Conservation (phyloP, 2,329 filamentous ascomycete genomes). For the Bisporella sp. region DNA sequence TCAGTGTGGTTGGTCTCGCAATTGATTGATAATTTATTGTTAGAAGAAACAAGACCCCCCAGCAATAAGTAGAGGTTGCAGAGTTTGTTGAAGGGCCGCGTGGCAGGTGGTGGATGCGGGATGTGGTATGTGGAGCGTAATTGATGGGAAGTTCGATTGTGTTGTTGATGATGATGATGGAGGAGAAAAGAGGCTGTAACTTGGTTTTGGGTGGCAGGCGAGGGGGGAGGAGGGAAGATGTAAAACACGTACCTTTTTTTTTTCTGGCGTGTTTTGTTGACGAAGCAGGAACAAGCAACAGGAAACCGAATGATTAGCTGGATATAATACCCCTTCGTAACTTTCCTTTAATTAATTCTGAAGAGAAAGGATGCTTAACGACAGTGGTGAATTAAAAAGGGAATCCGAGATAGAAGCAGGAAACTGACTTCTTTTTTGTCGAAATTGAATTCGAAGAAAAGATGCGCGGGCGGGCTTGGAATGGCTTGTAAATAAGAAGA, state of each 20-base stretch:
- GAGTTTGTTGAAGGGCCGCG: too few relatives aligned
- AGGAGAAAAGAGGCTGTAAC: neutral
- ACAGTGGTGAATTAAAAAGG: neutral
- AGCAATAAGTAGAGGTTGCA: too few relatives aligned
- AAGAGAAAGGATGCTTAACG: neutral
- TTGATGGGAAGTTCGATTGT: neutral
- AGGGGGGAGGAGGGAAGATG: neutral
- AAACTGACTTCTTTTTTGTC: neutral
- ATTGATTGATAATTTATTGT: too few relatives aligned
- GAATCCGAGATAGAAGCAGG: neutral
- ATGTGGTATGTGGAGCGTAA: too few relatives aligned
- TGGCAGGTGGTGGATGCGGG: too few relatives aligned
- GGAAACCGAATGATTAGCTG: neutral
- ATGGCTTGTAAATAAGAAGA: neutral
- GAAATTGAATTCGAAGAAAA: neutral
- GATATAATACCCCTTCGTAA: too few relatives aligned
- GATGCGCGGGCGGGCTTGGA: neutral
- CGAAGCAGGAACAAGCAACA: neutral
- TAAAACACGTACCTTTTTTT: neutral
- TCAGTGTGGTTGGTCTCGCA: too few relatives aligned
- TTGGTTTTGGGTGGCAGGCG: neutral
- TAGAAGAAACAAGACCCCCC: too few relatives aligned
- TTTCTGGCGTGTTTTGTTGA: neutral
- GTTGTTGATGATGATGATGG: neutral
- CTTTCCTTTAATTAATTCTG: neutral